Evolutionary conservation across 2,329 filamentous ascomycete species (phyloP).

Genomic region (Orbilia quercus): DNA sequence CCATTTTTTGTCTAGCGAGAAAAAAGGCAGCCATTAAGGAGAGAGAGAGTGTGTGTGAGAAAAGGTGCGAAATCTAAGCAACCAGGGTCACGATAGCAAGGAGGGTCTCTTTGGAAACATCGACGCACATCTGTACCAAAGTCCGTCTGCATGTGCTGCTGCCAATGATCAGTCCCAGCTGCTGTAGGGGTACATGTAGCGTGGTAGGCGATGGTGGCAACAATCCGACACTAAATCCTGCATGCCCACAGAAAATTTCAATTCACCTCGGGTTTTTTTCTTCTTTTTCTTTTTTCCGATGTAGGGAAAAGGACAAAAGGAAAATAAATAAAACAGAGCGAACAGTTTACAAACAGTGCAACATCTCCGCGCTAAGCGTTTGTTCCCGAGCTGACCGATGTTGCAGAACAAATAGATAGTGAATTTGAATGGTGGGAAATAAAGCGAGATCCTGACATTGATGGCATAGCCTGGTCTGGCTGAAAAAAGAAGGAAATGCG

Average conservation of each 20-base stretch:
- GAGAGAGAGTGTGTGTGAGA: constrained; percentile 11
- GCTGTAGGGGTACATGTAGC: constrained; percentile 46
- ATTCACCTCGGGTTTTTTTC: constrained; percentile 12
- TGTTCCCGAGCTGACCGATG: constrained; percentile 2
- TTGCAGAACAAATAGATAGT: too few species aligned
- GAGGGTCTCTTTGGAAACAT: constrained; percentile 20
- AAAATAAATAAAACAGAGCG: background rate
- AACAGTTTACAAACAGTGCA: constrained; percentile 13
- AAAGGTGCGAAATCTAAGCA: constrained; percentile 14
- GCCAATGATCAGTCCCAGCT: constrained; percentile 50
- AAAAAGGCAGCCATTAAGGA: constrained; percentile 43
- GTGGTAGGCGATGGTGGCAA: constrained; percentile 55
- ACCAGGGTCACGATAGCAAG: constrained; percentile 45
- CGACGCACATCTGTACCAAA: constrained; percentile 39
- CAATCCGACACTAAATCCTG: constrained; percentile 53
- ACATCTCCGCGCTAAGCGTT: constrained; percentile 13
- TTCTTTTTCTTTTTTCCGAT: constrained; percentile 29
- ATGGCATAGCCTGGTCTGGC: constrained; percentile 20
- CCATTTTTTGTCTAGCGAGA: constrained; percentile 1
- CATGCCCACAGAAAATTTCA: constrained; percentile 36
- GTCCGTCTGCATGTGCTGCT: constrained; percentile 47
- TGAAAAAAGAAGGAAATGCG: constrained; percentile 55
- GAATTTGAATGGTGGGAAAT: constrained; percentile 48
- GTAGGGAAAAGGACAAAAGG: constrained; percentile 18
- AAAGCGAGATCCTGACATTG: constrained; percentile 14